Evolutionary conservation across 805 yeast species (phyloP).

Genomic region (Kuraishia hungarica): DNA sequence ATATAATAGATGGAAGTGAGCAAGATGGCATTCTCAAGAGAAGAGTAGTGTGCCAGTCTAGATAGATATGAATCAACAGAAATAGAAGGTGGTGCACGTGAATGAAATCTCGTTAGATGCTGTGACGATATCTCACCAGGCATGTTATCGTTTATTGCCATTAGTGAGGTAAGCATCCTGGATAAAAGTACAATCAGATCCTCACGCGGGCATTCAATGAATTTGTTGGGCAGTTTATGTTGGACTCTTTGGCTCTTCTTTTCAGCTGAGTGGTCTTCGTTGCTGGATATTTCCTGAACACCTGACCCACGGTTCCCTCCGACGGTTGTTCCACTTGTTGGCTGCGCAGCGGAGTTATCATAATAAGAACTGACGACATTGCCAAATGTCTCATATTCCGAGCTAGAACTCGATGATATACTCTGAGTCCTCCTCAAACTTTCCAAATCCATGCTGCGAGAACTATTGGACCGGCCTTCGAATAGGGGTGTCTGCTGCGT

Average conservation of each 20-base stretch:
- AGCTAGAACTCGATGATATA: neutral
- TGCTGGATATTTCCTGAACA: neutral
- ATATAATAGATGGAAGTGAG: conserved; percentile 83
- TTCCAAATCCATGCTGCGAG: neutral
- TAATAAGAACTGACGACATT: neutral
- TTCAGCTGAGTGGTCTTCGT: neutral
- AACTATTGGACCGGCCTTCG: neutral
- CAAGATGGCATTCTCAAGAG: conserved; percentile 75
- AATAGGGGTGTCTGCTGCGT: neutral
- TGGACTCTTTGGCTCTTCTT: neutral
- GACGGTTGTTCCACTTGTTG: neutral
- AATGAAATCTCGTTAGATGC: conserved; percentile 80
- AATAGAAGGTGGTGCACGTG: conserved; percentile 85
- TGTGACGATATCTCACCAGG: conserved; percentile 23
- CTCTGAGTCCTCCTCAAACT: neutral
- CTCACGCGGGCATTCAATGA: conserved; percentile 57
- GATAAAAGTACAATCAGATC: conserved; percentile 68
- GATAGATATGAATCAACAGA: conserved; percentile 70
- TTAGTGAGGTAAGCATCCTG: conserved; percentile 72
- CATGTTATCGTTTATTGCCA: conserved; percentile 56
- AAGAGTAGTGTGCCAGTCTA: conserved; percentile 75
- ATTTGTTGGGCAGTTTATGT: conserved; percentile 35
- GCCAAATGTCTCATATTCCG: neutral
- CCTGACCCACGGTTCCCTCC: neutral
- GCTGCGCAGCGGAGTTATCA: neutral